phyloP scores from a whole-genome alignment of 352 stramenopile genomes.

The Phytophthora hybrid region DNA sequence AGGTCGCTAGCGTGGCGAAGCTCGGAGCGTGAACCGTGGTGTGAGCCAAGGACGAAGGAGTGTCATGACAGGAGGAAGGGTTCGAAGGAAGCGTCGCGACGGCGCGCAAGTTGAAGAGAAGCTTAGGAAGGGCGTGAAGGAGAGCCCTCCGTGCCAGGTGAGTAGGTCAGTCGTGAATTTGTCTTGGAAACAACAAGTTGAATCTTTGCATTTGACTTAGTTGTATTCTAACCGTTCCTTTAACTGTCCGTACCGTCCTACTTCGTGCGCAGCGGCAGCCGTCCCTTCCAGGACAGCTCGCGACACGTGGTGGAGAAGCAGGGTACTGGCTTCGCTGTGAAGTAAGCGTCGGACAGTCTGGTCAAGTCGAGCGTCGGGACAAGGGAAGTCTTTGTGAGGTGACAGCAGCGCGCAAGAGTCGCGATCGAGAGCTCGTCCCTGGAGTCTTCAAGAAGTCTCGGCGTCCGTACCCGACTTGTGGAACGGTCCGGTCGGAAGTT shows the following conservation, averaged over 20 bases:
- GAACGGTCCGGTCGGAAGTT: background rate
- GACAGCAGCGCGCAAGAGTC: background rate
- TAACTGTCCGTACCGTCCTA: background rate
- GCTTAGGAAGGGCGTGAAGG: too few species aligned
- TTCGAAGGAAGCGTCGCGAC: too few species aligned
- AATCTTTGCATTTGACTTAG: background rate
- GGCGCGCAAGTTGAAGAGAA: too few species aligned
- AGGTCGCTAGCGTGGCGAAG: too few species aligned
- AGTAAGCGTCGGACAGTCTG: background rate
- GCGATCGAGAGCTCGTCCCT: background rate
- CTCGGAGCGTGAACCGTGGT: too few species aligned
- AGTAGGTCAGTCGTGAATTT: background rate
- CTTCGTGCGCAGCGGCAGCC: background rate
- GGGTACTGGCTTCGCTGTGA: slow-evolving; percentile 1
- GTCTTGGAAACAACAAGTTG: background rate
- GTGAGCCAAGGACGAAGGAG: too few species aligned
- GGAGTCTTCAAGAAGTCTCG: background rate
- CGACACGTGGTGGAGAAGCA: slow-evolving; percentile 4
- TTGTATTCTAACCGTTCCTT: background rate
- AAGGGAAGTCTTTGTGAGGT: background rate
- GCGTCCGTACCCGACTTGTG: background rate
- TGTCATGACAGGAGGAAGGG: too few species aligned
- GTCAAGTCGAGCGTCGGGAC: background rate
- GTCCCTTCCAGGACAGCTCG: background rate
- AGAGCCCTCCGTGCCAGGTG: too few species aligned